Conservation (phyloP, 2,329 filamentous ascomycete species). For the Scytalidium lignicola region DNA sequence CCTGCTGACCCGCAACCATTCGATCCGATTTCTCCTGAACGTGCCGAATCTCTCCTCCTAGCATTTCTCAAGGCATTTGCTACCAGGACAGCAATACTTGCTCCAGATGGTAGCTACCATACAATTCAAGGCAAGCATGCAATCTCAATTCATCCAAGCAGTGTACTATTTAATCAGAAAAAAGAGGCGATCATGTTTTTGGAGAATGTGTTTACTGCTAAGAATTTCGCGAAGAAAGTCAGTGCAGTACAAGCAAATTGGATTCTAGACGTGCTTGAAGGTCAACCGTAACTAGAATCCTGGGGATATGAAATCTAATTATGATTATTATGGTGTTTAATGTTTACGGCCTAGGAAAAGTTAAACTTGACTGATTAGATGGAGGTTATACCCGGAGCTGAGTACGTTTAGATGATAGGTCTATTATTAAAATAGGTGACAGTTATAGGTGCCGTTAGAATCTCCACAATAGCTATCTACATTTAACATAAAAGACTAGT, state of each 20-base stretch:
- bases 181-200: constrained; percentile 64
- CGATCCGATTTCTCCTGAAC: constrained; percentile 47
- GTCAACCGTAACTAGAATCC: background rate
- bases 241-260: constrained; percentile 55
- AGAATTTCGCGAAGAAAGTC: constrained; percentile 63
- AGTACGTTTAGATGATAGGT: too few relatives aligned
- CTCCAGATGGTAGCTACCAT: constrained; percentile 55
- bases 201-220: constrained; percentile 61
- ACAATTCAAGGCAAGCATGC: constrained; percentile 55
- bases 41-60: constrained; percentile 48
- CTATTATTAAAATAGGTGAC: too few relatives aligned
- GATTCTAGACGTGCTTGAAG: constrained; percentile 35
- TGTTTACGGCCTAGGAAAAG: too few relatives aligned
- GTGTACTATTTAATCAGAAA: constrained; percentile 57
- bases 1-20: constrained; percentile 52
- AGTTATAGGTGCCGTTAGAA: too few relatives aligned
- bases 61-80: constrained; percentile 60
- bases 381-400: too few relatives aligned
- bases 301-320: background rate
- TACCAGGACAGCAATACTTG: constrained; percentile 54
- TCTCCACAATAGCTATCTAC: too few relatives aligned
- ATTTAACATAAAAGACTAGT: too few relatives aligned
- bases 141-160: constrained; percentile 58
- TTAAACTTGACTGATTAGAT: too few relatives aligned
- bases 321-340: too few relatives aligned